Conservation (phyloP, 805 yeast species). For the Priceomyces haplophilus region DNA sequence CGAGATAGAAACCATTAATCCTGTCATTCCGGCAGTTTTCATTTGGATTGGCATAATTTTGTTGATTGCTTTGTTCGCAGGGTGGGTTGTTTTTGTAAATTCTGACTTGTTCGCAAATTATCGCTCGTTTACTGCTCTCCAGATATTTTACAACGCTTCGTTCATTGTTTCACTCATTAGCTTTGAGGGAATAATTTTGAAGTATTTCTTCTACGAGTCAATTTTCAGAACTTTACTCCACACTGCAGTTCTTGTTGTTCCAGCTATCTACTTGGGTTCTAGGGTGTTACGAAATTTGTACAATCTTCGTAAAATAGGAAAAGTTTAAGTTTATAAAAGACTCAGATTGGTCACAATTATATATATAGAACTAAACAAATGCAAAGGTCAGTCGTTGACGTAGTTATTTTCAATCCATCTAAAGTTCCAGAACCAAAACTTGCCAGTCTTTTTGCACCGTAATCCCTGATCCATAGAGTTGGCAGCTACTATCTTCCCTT, state of each 20-base stretch:
- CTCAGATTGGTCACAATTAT: not conserved
- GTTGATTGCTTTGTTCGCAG: slow-evolving; percentile 39
- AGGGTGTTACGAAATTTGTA: slow-evolving; percentile 55
- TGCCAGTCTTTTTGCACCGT: slow-evolving; percentile 29
- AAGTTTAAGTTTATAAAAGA: slow-evolving; percentile 11
- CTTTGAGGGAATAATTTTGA: slow-evolving; percentile 52
- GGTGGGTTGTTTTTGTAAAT: slow-evolving; percentile 39
- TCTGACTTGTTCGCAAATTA: slow-evolving; percentile 31
- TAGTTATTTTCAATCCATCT: slow-evolving; percentile 55
- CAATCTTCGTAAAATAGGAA: slow-evolving; percentile 28
- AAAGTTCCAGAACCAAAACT: slow-evolving; percentile 45
- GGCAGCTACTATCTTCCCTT: slow-evolving; percentile 83
- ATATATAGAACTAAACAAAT: slow-evolving; percentile 3
- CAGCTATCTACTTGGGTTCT: slow-evolving; percentile 62
- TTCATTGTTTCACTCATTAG: slow-evolving; percentile 49
- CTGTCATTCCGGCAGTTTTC: slow-evolving; percentile 51
- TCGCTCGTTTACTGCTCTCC: slow-evolving; percentile 31
- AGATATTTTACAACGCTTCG: slow-evolving; percentile 37
- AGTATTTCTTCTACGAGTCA: slow-evolving; percentile 56
- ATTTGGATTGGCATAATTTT: slow-evolving; percentile 42
- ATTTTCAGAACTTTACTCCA: slow-evolving; percentile 58
- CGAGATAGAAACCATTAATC: slow-evolving; percentile 51
- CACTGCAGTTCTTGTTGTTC: slow-evolving; percentile 46
- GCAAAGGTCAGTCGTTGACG: slow-evolving; percentile 8
- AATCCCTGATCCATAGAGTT: slow-evolving; percentile 47